Conservation (phyloP, 345 rosid species). For the Mangifera indica region DNA sequence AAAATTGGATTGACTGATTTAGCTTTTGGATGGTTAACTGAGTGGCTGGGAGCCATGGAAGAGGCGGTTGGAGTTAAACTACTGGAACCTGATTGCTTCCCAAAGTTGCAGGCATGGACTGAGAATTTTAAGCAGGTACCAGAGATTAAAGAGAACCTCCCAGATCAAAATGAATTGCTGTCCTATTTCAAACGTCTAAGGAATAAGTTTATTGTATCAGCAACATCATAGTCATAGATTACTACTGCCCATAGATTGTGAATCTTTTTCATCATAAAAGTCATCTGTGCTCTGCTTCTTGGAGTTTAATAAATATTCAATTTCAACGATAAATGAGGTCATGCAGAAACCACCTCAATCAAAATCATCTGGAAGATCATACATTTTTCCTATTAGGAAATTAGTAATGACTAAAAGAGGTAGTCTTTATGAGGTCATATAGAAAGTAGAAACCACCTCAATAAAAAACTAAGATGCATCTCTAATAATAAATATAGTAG, state of each 20-base stretch:
- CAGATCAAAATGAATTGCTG: slow-evolving; percentile 23
- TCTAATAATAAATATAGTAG: background rate
- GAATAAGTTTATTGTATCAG: slow-evolving; percentile 25
- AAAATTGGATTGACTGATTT: slow-evolving; percentile 25
- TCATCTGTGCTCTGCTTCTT: background rate
- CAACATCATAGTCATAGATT: background rate
- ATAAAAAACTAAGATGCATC: background rate
- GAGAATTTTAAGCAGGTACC: slow-evolving; percentile 28
- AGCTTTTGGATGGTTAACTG: slow-evolving; percentile 36
- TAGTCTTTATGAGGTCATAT: background rate
- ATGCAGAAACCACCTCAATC: too few species aligned
- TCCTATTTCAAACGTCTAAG: slow-evolving; percentile 20
- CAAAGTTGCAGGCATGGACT: slow-evolving; percentile 31
- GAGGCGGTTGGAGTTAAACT: too few species aligned
- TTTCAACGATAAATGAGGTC: too few species aligned
- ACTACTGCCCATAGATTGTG: background rate
- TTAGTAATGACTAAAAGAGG: background rate
- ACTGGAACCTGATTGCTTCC: slow-evolving; percentile 20
- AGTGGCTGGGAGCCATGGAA: too few species aligned
- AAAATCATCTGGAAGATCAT: too few species aligned
- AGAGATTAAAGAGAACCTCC: slow-evolving; percentile 26
- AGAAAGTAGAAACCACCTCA: background rate
- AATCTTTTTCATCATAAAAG: background rate
- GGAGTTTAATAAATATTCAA: background rate
- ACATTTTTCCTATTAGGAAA: background rate